These are phyloP conservation scores for Boletellus sp. DNA, from an alignment of 768 basidiomycete genomes.

Conservation along the genomic window DNA sequence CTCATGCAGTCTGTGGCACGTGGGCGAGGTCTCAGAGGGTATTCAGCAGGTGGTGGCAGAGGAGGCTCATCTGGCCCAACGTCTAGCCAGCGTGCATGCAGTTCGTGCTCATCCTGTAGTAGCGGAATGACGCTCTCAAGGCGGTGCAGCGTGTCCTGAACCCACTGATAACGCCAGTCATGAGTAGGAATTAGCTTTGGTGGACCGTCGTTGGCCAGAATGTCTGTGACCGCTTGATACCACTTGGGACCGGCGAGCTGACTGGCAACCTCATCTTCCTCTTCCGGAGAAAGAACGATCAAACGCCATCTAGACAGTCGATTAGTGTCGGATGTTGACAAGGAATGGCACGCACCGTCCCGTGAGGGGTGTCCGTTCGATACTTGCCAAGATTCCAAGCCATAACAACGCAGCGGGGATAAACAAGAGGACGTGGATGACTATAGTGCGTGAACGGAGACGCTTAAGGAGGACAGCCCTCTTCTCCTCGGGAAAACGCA, in stretches of 20 bases:
- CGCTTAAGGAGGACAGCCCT: slow-evolving; percentile 44
- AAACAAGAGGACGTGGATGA: slow-evolving; percentile 54
- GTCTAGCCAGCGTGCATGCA: slow-evolving; percentile 55
- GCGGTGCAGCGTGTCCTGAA: slow-evolving; percentile 68
- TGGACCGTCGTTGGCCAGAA: slow-evolving; percentile 63
- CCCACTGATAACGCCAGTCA: slow-evolving; percentile 94
- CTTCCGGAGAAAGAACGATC: slow-evolving; percentile 87
- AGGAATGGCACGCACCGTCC: slow-evolving; percentile 57
- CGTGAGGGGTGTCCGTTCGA: slow-evolving; percentile 80
- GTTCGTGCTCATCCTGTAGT: slow-evolving; percentile 55
- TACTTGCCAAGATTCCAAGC: slow-evolving; percentile 65
- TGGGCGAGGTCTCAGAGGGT: slow-evolving; percentile 81
- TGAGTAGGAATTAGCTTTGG: slow-evolving; percentile 60
- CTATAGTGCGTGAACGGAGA: slow-evolving; percentile 46
- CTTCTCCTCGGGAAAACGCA: slow-evolving; percentile 51
- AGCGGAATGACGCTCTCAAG: slow-evolving; percentile 74
- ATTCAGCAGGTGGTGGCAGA: slow-evolving; percentile 75
- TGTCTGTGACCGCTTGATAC: slow-evolving; percentile 78
- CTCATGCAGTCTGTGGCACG: slow-evolving; percentile 72
- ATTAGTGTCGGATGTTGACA: slow-evolving; percentile 4
- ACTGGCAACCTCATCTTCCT: slow-evolving; percentile 84
- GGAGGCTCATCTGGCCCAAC: slow-evolving; percentile 49
- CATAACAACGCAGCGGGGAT: slow-evolving; percentile 62
- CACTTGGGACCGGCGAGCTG: slow-evolving; percentile 83
- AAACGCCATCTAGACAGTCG: slow-evolving; percentile 65